Conservation (phyloP, 2,329 filamentous ascomycete genomes). For the Penicillium sp. region DNA sequence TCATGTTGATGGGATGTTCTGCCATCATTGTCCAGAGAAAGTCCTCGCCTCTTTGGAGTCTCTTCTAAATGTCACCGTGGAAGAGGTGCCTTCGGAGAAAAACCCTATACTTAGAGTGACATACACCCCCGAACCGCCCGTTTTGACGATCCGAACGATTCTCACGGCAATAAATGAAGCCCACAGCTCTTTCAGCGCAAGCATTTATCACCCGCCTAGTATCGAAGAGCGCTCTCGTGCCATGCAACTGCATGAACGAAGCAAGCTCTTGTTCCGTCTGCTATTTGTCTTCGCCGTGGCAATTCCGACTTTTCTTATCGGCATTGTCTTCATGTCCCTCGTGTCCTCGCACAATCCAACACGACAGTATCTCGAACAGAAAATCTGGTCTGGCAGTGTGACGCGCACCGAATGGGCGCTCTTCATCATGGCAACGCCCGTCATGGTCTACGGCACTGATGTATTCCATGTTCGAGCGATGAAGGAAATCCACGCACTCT, state of each 20-base stretch:
- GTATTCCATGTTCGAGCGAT: constrained; percentile 77
- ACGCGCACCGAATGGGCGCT: constrained; percentile 76
- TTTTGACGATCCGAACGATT: constrained; percentile 74
- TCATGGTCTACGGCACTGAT: constrained; percentile 85
- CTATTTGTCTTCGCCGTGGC: constrained; percentile 67
- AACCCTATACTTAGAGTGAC: constrained; percentile 68
- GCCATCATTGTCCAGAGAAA: constrained; percentile 65
- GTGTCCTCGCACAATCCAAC: constrained; percentile 60
- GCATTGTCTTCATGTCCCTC: constrained; percentile 88
- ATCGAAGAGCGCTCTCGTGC: constrained; percentile 77
- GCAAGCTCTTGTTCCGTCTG: constrained; percentile 68
- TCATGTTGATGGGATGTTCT: constrained; percentile 71
- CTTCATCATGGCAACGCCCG: constrained; percentile 77
- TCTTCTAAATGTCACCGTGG: constrained; percentile 49
- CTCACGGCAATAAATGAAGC: constrained; percentile 65
- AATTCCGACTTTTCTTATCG: constrained; percentile 82
- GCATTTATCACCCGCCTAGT: constrained; percentile 75
- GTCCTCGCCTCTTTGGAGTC: constrained; percentile 38
- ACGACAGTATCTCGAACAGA: constrained; percentile 67
- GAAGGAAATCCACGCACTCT: constrained; percentile 76
- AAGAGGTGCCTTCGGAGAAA: constrained; percentile 54
- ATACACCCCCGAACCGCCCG: constrained; percentile 68
- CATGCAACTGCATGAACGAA: constrained; percentile 71
- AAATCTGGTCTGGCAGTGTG: constrained; percentile 68
- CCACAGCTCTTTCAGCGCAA: constrained; percentile 66